Evolutionary conservation across 2,329 filamentous ascomycete genomes (phyloP), one percentile per base, ranked within the genome.

Genomic region (Escovopsis sp.): DNA sequence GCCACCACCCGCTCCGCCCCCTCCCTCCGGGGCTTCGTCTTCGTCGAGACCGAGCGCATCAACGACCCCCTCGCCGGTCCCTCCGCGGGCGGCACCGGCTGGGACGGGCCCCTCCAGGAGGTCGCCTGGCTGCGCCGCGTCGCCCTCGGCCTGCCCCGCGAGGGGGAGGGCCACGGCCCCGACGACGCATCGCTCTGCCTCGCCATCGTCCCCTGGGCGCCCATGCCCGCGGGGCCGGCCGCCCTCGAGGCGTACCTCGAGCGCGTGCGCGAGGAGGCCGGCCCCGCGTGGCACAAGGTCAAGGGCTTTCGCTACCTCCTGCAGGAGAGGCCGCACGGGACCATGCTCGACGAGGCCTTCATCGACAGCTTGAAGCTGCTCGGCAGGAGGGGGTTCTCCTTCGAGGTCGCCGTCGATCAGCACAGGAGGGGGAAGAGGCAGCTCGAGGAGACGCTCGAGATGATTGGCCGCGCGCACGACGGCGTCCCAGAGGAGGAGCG

Each of bases 351-450:
- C 32, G 59, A 68, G 10, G 62, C 58, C 7, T 85, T 87, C 50
- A 66, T 85, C 38, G 72, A 75, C 39, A 64, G 70, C 4, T 50
- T 86, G 47, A 73, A 66, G 57, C 69, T 78, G 52, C 58, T 86
- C 31, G 79, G 75, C 4, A 64, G 63, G 35, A 65, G 64, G 40
- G 72, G 72, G 1, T 70, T 78, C 47, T 68, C 71, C 2, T 94
- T 94, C 53, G 88, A 94, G 52, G 61, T 94, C 0, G 86, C 83
- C 1, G 72, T 94, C 11, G 85, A 94, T 62, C 74, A 81, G 47
- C 72, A 83, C 52, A 66, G 72, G n/a, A 73, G 79, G 19, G 87
- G 85, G 5, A 65, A 77, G 39, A 73, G 70, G 60, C 84, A 84
- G 61, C 63, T 84, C 42, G 73, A 79, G 38, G 79, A 86, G 57